Percentiles rank a stretch among this genome's conserved stretches.
Conservation (phyloP, 768 basidiomycete species). For the Asterophora parasitica region DNA sequence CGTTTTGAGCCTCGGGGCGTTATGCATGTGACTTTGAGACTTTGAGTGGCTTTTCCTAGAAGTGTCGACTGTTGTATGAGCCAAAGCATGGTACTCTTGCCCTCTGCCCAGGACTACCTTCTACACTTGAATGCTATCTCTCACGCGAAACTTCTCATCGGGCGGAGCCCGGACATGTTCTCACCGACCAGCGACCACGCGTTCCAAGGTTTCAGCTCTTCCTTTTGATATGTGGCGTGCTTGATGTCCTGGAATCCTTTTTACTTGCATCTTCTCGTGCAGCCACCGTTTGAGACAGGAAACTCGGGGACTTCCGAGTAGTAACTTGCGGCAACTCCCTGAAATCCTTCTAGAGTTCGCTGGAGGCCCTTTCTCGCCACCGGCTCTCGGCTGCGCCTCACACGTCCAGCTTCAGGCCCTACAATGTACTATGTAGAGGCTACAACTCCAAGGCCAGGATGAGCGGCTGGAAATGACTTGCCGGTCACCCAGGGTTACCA, state of each 20-base stretch:
- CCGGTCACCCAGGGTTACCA: background rate
- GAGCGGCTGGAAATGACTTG: background rate
- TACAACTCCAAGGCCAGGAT: no score
- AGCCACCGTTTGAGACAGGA: no score
- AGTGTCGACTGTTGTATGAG: background rate
- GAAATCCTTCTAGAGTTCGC: constrained; percentile 9
- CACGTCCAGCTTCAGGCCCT: background rate
- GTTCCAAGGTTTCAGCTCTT: constrained; percentile 3
- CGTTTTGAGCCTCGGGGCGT: no score
- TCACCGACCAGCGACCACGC: background rate
- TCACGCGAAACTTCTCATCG: background rate
- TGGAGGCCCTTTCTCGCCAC: constrained; percentile 1
- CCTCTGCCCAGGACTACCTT: background rate
- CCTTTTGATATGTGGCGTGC: constrained; percentile 10
- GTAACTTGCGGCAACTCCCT: no score
- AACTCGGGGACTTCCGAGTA: no score
- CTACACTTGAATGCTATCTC: background rate
- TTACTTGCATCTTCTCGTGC: no score
- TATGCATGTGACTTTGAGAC: no score
- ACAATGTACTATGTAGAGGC: no score
- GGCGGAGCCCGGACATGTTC: background rate
- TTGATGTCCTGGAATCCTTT: background rate
- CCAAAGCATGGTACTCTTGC: background rate
- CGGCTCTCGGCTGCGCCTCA: constrained; percentile 5
- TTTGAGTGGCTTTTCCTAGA: background rate